Conservation (phyloP, 140 eudicot species). For the Cichorium intybus region DNA sequence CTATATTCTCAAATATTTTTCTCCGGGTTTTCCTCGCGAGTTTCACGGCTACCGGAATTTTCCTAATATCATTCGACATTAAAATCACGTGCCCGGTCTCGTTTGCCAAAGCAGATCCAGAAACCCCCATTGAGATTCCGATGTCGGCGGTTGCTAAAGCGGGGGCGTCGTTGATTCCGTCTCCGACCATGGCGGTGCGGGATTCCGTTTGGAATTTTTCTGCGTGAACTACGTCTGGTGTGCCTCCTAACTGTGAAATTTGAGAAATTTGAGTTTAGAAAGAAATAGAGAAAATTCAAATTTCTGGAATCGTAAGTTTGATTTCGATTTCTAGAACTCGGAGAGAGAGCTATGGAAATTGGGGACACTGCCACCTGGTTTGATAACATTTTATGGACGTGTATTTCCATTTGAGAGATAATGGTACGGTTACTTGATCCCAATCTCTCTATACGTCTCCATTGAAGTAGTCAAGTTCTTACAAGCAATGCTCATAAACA, state of each 20-base stretch:
- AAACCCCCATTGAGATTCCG: no score
- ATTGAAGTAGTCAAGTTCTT: no score
- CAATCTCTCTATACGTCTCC: no score
- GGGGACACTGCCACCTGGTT: no score
- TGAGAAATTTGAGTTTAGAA: neutral
- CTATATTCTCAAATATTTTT: constrained; percentile 65
- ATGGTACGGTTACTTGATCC: no score
- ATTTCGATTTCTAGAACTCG: no score
- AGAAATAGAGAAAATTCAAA: constrained; percentile 23
- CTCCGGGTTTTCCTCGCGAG: constrained; percentile 51
- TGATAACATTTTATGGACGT: no score
- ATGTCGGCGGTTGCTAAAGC: constrained; percentile 89
- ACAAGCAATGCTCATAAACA: no score
- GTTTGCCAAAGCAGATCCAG: no score
- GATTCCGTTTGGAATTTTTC: constrained; percentile 62
- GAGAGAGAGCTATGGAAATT: constrained; percentile 37
- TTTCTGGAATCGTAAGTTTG: constrained; percentile 14
- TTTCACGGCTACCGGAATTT: constrained; percentile 54
- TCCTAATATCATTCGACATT: no score
- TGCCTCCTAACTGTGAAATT: constrained; percentile 63
- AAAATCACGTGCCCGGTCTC: no score
- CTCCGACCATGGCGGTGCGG: constrained; percentile 87
- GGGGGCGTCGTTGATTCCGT: constrained; percentile 89
- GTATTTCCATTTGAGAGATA: no score
- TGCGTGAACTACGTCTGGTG: constrained; percentile 53